phyloP scores from a whole-genome alignment of 2,329 filamentous ascomycete genomes.

The Blastomyces parvus region DNA sequence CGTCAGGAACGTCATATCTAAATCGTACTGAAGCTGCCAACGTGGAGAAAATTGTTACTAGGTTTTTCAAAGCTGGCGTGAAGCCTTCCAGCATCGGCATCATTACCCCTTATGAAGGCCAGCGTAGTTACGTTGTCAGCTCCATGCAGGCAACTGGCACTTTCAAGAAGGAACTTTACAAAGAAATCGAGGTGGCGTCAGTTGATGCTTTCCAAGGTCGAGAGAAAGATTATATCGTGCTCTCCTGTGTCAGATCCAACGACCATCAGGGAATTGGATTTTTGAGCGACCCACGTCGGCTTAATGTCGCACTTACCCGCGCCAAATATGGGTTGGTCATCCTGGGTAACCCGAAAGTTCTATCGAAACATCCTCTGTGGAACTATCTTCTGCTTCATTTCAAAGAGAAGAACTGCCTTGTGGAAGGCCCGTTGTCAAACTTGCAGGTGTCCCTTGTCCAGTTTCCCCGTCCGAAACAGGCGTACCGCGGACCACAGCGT shows the following conservation, averaged over 20 bases:
- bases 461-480: conserved; percentile 87
- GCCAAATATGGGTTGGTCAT: conserved; percentile 96
- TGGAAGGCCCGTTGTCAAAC: conserved; percentile 90
- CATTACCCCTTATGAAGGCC: conserved; percentile 96
- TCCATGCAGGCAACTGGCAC: conserved; percentile 98
- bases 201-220: conserved; percentile 98
- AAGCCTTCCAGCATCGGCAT: conserved; percentile 89
- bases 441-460: conserved; percentile 92
- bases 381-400: conserved; percentile 91
- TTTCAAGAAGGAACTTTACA: conserved; percentile 97
- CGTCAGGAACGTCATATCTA: conserved; percentile 93
- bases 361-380: conserved; percentile 97
- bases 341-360: conserved; percentile 91
- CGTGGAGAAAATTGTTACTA: conserved; percentile 95
- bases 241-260: conserved; percentile 96
- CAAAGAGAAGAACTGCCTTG: conserved; percentile 91
- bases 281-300: conserved; percentile 89
- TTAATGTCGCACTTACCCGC: conserved; percentile 93
- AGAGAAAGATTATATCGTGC: conserved; percentile 97
- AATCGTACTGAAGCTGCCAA: conserved; percentile 96
- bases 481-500: conserved; percentile 78
- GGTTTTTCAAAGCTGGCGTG: conserved; percentile 98
- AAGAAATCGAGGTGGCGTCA: conserved; percentile 95
- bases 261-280: conserved; percentile 99
- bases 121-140: conserved; percentile 94